These are phyloP conservation scores for Emmonsiellopsis sp. DNA, from an alignment of 2,329 filamentous ascomycete genomes.

Conservation along the genomic window DNA sequence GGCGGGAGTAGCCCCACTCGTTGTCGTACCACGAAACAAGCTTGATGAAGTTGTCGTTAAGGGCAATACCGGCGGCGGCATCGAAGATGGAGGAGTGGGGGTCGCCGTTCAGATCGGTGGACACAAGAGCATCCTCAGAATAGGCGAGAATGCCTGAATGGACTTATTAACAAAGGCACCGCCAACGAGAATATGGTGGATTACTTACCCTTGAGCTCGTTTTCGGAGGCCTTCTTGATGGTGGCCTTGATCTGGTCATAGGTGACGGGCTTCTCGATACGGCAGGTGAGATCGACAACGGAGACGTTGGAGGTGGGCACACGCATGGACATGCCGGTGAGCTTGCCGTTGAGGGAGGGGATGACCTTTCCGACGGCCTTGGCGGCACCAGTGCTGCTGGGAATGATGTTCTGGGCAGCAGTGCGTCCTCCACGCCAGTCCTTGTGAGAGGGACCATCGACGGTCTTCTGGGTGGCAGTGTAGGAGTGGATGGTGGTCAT, in stretches of 20 bases:
- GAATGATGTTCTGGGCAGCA: conserved; percentile 99
- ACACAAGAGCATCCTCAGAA: conserved; percentile 96
- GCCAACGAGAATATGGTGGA: not conserved
- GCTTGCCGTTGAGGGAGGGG: conserved; percentile 94
- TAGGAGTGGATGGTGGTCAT: conserved; percentile 99
- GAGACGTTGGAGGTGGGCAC: conserved; percentile 98
- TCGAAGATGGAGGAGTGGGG: conserved; percentile 95
- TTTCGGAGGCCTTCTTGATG: conserved; percentile 79
- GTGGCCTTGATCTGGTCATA: conserved; percentile 82
- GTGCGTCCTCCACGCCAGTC: conserved; percentile 99
- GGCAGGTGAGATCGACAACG: conserved; percentile 92
- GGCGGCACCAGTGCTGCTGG: conserved; percentile 95
- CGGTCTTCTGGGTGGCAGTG: conserved; percentile 99
- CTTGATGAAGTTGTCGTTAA: conserved; percentile 99
- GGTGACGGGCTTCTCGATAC: conserved; percentile 72
- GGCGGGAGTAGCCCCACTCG: conserved; percentile 99
- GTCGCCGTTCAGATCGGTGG: conserved; percentile 87
- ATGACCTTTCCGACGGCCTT: conserved; percentile 99
- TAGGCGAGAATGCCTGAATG: conserved; percentile 72
- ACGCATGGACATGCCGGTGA: conserved; percentile 99
- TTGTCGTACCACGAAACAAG: conserved; percentile 98
- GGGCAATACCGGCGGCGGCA: conserved; percentile 95
- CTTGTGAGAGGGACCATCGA: conserved; percentile 94
- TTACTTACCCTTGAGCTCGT: conserved; percentile 69
- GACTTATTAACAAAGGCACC: not conserved